Evolutionary conservation across 108 stramenopile genomes (phyloP).

Genomic region (Fragilariopsis cylindrus): DNA sequence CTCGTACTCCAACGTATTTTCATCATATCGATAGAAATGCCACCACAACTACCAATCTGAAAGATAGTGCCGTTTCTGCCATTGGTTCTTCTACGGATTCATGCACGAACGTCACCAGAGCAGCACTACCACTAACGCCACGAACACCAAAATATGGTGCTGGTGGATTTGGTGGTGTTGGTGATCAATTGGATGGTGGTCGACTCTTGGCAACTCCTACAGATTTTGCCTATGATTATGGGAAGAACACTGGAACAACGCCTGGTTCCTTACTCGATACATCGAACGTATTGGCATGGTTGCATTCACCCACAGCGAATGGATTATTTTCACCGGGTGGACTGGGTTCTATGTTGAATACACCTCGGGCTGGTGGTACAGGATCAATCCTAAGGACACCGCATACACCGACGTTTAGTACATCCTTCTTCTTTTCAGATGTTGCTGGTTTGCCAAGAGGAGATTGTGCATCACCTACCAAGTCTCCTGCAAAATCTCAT

Average conservation of each 20-base stretch:
- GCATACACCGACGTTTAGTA: conserved; percentile 58
- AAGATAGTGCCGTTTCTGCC: not conserved
- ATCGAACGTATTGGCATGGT: conserved; percentile 76
- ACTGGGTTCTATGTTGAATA: conserved; percentile 63
- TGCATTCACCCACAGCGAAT: conserved; percentile 75
- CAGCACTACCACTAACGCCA: conserved; percentile 20
- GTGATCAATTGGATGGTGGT: conserved; percentile 27
- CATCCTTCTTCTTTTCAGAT: conserved; percentile 65
- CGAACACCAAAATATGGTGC: conserved; percentile 29
- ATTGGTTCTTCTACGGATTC: not conserved
- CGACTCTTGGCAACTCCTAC: conserved; percentile 62
- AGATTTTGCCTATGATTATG: conserved; percentile 86
- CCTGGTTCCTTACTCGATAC: conserved; percentile 44
- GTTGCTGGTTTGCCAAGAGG: conserved; percentile 53
- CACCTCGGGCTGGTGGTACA: conserved; percentile 45
- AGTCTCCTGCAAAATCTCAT: too few relatives aligned
- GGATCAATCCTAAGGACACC: conserved; percentile 44
- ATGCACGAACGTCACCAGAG: not conserved
- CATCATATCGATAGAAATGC: not conserved
- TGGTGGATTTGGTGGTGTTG: not conserved
- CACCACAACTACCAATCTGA: not conserved
- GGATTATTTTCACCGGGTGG: conserved; percentile 80
- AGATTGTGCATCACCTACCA: conserved; percentile 33
- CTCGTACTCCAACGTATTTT: conserved; percentile 36
- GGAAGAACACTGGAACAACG: conserved; percentile 43